Percentiles rank a stretch among this genome's conserved stretches.
These are phyloP conservation scores for Auriscalpium vulgare DNA, from an alignment of 768 basidiomycete species.

Conservation along the genomic window DNA sequence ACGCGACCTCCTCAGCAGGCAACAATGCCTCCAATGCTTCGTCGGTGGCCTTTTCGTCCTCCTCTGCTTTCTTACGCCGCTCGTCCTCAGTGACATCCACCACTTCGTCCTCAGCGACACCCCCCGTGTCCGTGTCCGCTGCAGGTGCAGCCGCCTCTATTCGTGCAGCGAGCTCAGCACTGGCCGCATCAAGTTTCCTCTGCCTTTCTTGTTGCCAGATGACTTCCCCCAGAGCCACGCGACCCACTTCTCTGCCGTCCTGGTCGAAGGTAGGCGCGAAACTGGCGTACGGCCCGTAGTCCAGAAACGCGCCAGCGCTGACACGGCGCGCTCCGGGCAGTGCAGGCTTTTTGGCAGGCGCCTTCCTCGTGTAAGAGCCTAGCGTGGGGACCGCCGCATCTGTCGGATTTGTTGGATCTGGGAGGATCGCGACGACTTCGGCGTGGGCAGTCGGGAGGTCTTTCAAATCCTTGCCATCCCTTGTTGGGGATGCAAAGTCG, in stretches of 20 bases:
- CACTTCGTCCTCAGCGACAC: neutral
- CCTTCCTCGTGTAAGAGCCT: slow-evolving; percentile 45
- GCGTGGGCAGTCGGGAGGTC: slow-evolving; percentile 56
- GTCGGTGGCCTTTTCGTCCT: slow-evolving; percentile 26
- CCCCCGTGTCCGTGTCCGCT: neutral
- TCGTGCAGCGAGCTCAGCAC: slow-evolving; percentile 13
- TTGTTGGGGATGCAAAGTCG: slow-evolving; percentile 27
- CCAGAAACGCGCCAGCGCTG: slow-evolving; percentile 61
- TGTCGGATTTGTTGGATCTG: slow-evolving; percentile 37
- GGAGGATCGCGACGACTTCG: slow-evolving; percentile 69
- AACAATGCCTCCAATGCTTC: slow-evolving; percentile 45
- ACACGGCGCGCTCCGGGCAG: slow-evolving; percentile 45
- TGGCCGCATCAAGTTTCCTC: slow-evolving; percentile 22
- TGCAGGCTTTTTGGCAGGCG: slow-evolving; percentile 30
- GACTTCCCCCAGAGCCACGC: slow-evolving; percentile 50
- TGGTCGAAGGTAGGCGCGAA: slow-evolving; percentile 80
- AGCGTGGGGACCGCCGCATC: slow-evolving; percentile 36
- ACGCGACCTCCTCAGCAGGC: slow-evolving; percentile 43
- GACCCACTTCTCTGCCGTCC: slow-evolving; percentile 65
- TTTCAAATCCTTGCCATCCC: slow-evolving; percentile 34
- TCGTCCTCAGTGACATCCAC: slow-evolving; percentile 9
- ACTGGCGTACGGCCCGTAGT: slow-evolving; percentile 68
- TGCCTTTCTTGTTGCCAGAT: slow-evolving; percentile 44
- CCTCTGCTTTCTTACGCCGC: slow-evolving; percentile 9
- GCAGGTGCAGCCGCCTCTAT: neutral